Conservation (phyloP, 2,329 filamentous ascomycete genomes). For the Neofusicoccum ribis region DNA sequence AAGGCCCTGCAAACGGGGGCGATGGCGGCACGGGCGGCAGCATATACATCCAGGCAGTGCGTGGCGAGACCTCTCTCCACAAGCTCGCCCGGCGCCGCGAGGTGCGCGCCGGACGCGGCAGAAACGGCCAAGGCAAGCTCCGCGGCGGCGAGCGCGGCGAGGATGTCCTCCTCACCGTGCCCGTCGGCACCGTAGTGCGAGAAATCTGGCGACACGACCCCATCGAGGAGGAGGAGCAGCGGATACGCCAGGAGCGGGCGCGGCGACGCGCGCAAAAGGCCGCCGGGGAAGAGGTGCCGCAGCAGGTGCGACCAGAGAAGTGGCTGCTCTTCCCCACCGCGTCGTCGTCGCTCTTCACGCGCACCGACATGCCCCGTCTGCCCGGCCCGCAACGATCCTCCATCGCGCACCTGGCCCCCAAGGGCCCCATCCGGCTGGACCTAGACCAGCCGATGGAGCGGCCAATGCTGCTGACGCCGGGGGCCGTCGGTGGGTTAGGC, state of each 20-base stretch:
- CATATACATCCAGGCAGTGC: constrained; percentile 90
- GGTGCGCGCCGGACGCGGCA: constrained; percentile 73
- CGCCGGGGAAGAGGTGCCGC: constrained; percentile 38
- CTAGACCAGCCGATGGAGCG: constrained; percentile 70
- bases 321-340: constrained; percentile 87
- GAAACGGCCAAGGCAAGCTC: constrained; percentile 72
- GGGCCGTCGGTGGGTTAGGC: constrained; percentile 84
- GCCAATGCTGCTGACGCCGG: constrained; percentile 82
- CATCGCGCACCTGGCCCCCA: constrained; percentile 67
- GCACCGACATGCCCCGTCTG: constrained; percentile 58
- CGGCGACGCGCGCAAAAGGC: constrained; percentile 31
- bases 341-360: constrained; percentile 67
- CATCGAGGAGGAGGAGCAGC: constrained; percentile 60
- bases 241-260: constrained; percentile 22
- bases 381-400: constrained; percentile 58
- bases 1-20: constrained; percentile 91
- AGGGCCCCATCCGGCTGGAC: constrained; percentile 65
- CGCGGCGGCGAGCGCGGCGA: constrained; percentile 77
- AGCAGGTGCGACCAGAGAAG: constrained; percentile 58
- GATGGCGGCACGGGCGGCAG: constrained; percentile 91
- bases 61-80: constrained; percentile 88
- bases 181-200: constrained; percentile 85
- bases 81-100: constrained; percentile 80
- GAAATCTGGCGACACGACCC: constrained; percentile 81
- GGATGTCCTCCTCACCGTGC: constrained; percentile 85